Conservation (phyloP, 2,329 filamentous ascomycete species). For the Botryotinia globosa region DNA sequence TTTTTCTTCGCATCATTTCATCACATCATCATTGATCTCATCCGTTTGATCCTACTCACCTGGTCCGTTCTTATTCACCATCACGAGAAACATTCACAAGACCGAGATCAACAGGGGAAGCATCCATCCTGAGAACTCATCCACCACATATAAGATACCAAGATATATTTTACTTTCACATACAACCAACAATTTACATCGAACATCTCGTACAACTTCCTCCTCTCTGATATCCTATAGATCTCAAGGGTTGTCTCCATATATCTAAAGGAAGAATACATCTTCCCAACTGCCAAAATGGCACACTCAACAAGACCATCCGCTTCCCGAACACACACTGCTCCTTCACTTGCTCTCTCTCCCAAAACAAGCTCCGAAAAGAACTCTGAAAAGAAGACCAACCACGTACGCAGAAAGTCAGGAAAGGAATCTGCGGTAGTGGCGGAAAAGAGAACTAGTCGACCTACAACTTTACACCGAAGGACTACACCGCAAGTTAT, state of each 20-base stretch:
- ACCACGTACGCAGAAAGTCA: conserved; percentile 31
- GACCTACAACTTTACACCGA: conserved; percentile 28
- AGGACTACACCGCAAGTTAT: conserved; percentile 30
- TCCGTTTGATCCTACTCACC: background rate
- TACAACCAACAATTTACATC: background rate
- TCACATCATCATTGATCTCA: background rate
- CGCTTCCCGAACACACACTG: conserved; percentile 27
- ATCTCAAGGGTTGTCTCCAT: background rate
- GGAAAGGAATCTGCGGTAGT: conserved; percentile 30
- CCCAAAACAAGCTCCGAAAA: conserved; percentile 29
- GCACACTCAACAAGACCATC: conserved; percentile 34
- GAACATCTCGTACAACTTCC: background rate
- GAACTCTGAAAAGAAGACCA: conserved; percentile 12
- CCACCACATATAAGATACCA: background rate
- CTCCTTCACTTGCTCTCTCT: conserved; percentile 26
- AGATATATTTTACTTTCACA: too few species aligned
- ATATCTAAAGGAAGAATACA: background rate
- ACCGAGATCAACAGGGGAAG: background rate
- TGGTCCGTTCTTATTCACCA: conserved; percentile 1
- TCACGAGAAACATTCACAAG: conserved; percentile 21
- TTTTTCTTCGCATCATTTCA: background rate
- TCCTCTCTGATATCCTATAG: background rate
- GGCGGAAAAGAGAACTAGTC: conserved; percentile 28
- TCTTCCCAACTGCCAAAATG: conserved; percentile 27
- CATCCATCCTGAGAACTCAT: background rate